A percentile compares a stretch with the other conserved stretches of the same genome.
These are phyloP conservation scores for Trichoderma semiorbis DNA, from an alignment of 2,329 filamentous ascomycete species.

Conservation along the genomic window DNA sequence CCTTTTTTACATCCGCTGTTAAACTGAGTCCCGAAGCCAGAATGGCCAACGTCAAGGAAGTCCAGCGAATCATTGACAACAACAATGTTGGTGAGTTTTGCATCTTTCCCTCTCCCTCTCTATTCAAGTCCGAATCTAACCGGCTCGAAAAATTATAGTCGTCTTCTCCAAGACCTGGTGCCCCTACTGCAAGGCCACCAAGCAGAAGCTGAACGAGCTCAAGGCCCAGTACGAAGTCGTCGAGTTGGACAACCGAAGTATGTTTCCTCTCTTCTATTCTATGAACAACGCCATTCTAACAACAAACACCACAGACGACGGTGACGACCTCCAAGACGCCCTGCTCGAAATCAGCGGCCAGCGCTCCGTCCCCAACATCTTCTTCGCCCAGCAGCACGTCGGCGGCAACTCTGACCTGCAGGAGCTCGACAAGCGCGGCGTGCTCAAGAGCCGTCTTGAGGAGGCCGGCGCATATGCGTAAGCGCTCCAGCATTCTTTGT, in stretches of 20 bases:
- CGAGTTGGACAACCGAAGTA: constrained; percentile 84
- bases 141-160: constrained; percentile 46
- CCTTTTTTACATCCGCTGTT: constrained; percentile 63
- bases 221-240: constrained; percentile 71
- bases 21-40: constrained; percentile 60
- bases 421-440: constrained; percentile 47
- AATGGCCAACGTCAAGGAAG: constrained; percentile 80
- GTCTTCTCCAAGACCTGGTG: constrained; percentile 98
- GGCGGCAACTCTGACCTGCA: constrained; percentile 91
- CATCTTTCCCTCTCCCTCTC: neutral
- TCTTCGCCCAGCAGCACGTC: constrained; percentile 86
- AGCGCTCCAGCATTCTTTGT: constrained; percentile 23
- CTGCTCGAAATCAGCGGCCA: constrained; percentile 78
- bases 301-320: constrained; percentile 62
- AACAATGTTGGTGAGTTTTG: constrained; percentile 70
- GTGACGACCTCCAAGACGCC: constrained; percentile 75
- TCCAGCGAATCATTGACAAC: constrained; percentile 81
- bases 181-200: constrained; percentile 82
- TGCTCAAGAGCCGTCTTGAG: constrained; percentile 41
- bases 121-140: neutral
- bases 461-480: constrained; percentile 43
- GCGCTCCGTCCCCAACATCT: constrained; percentile 92
- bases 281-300: neutral
- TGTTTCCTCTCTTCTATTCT: constrained; percentile 33
- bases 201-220: constrained; percentile 66